These are phyloP conservation scores for Aspergillus ruber DNA, from an alignment of 2,329 filamentous ascomycete genomes.

Conservation along the genomic window DNA sequence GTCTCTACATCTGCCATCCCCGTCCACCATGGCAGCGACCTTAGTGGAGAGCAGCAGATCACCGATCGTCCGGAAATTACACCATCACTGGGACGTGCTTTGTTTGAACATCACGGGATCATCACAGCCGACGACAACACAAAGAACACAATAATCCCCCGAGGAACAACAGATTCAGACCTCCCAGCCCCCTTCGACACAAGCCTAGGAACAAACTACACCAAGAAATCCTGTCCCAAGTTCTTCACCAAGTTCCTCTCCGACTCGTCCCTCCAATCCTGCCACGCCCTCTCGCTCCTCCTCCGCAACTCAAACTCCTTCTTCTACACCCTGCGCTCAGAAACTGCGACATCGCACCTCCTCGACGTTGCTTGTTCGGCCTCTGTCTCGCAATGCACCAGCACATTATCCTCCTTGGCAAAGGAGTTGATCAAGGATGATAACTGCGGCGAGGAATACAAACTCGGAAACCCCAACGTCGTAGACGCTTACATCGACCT, in stretches of 20 bases:
- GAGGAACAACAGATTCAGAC: constrained; percentile 1
- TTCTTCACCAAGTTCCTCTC: constrained; percentile 63
- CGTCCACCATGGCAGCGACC: not conserved
- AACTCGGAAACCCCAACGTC: constrained; percentile 62
- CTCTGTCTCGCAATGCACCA: constrained; percentile 58
- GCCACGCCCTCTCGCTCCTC: constrained; percentile 78
- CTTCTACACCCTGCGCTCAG: constrained; percentile 68
- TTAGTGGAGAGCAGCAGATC: not conserved
- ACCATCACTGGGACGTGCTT: constrained; percentile 1
- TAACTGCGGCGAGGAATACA: constrained; percentile 68
- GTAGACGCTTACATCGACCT: constrained; percentile 69
- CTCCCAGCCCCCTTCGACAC: constrained; percentile 64
- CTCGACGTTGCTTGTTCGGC: constrained; percentile 73
- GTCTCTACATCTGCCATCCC: not conserved
- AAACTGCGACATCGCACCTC: constrained; percentile 65
- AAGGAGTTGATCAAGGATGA: constrained; percentile 53
- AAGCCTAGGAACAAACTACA: constrained; percentile 57
- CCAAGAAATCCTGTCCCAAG: constrained; percentile 39
- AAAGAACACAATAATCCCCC: too few relatives aligned
- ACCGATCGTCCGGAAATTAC: not conserved
- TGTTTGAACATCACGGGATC: too few relatives aligned
- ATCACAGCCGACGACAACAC: too few relatives aligned
- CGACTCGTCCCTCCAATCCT: constrained; percentile 58
- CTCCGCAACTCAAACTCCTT: constrained; percentile 78
- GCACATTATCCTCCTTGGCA: constrained; percentile 60